Conservation (phyloP, 2,329 filamentous ascomycete genomes). For the Furcasterigmium sp. region DNA sequence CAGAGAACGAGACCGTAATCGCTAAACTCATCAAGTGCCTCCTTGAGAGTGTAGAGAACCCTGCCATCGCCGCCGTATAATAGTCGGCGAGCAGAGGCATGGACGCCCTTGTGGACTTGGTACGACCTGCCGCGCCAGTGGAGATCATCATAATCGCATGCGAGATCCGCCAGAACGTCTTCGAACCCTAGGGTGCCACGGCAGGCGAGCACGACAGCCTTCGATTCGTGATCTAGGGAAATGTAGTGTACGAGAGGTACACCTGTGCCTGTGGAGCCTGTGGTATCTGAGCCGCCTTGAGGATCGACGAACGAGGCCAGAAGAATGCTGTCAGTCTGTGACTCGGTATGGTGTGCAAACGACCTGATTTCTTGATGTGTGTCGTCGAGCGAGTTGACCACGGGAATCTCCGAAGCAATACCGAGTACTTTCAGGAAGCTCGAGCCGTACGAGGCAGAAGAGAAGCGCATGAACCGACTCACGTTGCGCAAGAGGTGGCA, state of each 20-base stretch:
- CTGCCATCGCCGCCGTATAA: constrained; percentile 63
- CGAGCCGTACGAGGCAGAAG: constrained; percentile 61
- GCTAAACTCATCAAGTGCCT: constrained; percentile 59
- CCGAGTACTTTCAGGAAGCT: constrained; percentile 59
- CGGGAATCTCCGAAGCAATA: constrained; percentile 47
- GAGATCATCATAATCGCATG: constrained; percentile 66
- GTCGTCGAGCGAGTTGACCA: constrained; percentile 32
- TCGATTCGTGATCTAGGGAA: constrained; percentile 65
- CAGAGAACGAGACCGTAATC: constrained; percentile 67
- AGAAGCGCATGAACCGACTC: constrained; percentile 60
- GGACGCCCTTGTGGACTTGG: constrained; percentile 70
- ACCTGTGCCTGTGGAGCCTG: constrained; percentile 59
- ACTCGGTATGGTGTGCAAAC: constrained; percentile 58
- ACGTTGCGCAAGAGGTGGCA: constrained; percentile 58
- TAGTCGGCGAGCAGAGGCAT: constrained; percentile 63
- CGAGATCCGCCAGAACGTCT: constrained; percentile 68
- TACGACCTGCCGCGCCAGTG: constrained; percentile 58
- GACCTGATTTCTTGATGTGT: constrained; percentile 57
- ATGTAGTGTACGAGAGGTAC: constrained; percentile 71
- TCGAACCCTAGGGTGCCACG: constrained; percentile 69
- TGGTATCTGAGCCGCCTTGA: constrained; percentile 60
- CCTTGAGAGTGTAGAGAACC: constrained; percentile 60
- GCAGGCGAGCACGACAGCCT: constrained; percentile 67
- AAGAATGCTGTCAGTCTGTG: constrained; percentile 53
- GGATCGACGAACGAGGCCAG: constrained; percentile 67